Evolutionary conservation across 169 alveolate genomes (phyloP).

Genomic region (Eimeria acervulina): DNA sequence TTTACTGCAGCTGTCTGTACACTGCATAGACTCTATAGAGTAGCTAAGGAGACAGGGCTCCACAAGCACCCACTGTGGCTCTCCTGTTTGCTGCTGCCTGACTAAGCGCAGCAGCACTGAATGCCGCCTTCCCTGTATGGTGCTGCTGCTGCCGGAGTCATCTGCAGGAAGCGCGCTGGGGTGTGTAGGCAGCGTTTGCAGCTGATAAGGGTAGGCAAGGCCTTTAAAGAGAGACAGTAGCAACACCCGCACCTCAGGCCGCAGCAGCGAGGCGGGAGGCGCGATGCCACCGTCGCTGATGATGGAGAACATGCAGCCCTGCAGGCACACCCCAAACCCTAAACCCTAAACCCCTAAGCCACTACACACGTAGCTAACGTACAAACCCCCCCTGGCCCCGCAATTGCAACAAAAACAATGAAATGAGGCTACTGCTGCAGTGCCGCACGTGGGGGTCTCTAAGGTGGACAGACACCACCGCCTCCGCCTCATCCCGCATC

Average conservation of each 20-base stretch:
- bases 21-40: background rate
- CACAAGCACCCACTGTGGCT: slow-evolving; percentile 22
- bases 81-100: slow-evolving; percentile 2
- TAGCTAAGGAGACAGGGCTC: slow-evolving; percentile 29
- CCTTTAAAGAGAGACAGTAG: background rate
- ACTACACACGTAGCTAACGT: background rate
- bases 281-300: slow-evolving; percentile 2
- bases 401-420: background rate
- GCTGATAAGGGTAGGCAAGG: slow-evolving; percentile 26
- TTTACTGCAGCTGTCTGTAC: background rate
- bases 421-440: background rate
- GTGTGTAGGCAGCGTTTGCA: slow-evolving; percentile 22
- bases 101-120: slow-evolving; percentile 25
- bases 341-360: background rate
- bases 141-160: slow-evolving; percentile 34
- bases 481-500: slow-evolving; percentile 53
- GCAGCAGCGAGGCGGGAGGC: slow-evolving; percentile 44
- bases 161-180: background rate
- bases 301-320: slow-evolving; percentile 33
- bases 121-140: slow-evolving; percentile 30
- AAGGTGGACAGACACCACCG: slow-evolving; percentile 23
- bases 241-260: background rate
- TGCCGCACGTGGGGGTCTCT: slow-evolving; percentile 38
- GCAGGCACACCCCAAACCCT: background rate
- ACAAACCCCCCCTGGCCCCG: background rate